A percentile compares a stretch with the other conserved stretches of the same genome.
Conservation (phyloP, 2,329 filamentous ascomycete genomes). For the Pestalotiopsis sp. region DNA sequence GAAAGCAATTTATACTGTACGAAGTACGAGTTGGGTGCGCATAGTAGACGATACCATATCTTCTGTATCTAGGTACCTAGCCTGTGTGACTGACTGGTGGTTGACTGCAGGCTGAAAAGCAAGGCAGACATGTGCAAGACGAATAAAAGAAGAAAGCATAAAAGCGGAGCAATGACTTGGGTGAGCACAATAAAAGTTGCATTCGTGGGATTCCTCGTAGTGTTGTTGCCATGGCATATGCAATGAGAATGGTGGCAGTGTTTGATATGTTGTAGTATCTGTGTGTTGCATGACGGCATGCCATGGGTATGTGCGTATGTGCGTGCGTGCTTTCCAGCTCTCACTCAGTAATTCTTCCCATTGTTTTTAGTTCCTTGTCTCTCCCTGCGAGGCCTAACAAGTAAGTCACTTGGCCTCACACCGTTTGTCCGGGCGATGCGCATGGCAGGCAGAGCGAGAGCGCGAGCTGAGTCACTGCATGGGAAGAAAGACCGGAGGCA, state of each 20-base stretch:
- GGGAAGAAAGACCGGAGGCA: too few species aligned
- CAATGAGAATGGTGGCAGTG: conserved; percentile 8
- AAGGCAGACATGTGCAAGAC: not conserved
- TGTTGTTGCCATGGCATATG: not conserved
- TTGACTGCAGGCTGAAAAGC: not conserved
- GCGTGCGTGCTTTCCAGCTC: too few species aligned
- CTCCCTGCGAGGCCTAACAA: not conserved
- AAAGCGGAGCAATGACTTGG: not conserved
- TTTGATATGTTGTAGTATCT: not conserved
- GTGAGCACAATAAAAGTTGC: not conserved
- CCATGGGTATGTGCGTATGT: not conserved
- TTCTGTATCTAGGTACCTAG: not conserved
- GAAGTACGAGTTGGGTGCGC: too few species aligned
- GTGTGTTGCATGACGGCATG: conserved; percentile 1
- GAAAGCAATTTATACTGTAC: not conserved
- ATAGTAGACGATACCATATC: not conserved
- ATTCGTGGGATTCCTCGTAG: not conserved
- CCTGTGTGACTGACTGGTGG: not conserved
- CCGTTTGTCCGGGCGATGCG: too few species aligned
- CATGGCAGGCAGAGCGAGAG: too few species aligned
- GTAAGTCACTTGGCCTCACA: too few species aligned
- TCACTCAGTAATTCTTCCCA: not conserved
- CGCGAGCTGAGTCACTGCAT: too few species aligned
- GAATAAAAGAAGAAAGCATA: not conserved
- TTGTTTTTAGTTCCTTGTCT: not conserved